phyloP scores from a whole-genome alignment of 2,329 filamentous ascomycete species.

The Boeremia exigua region DNA sequence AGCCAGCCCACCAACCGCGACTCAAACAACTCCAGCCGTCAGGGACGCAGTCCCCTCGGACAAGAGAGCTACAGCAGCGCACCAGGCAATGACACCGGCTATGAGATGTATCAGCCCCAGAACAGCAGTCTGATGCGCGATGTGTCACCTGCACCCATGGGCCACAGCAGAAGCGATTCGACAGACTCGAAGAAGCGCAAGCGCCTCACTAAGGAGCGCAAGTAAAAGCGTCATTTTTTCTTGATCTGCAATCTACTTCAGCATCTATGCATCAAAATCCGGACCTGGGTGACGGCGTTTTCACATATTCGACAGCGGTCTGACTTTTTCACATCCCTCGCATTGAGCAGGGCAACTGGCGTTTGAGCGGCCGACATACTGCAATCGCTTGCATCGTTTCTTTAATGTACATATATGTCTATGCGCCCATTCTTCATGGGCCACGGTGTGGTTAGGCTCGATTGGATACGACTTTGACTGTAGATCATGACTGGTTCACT shows the following conservation, averaged over 20 bases:
- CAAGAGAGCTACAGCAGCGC: conserved; percentile 51
- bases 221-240: conserved; percentile 20
- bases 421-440: not conserved
- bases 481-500: conserved; percentile 26
- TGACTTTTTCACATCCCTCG: conserved; percentile 14
- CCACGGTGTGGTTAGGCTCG: conserved; percentile 1
- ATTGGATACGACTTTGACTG: conserved; percentile 18
- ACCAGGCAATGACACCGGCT: conserved; percentile 38
- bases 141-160: conserved; percentile 41
- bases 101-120: conserved; percentile 47
- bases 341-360: conserved; percentile 16
- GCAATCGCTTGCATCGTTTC: conserved; percentile 16
- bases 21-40: conserved; percentile 26
- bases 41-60: conserved; percentile 54
- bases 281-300: conserved; percentile 17
- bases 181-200: conserved; percentile 46
- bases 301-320: conserved; percentile 9
- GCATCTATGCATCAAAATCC: conserved; percentile 17
- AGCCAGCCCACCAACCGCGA: conserved; percentile 25
- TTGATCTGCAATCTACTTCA: conserved; percentile 6
- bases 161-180: conserved; percentile 39
- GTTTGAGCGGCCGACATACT: conserved; percentile 15
- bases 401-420: conserved; percentile 24
- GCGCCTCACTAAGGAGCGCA: conserved; percentile 44
- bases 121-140: conserved; percentile 43